Evolutionary conservation across 208 protist genomes (phyloP).

Genomic region (Leptomonas seymouri): DNA sequence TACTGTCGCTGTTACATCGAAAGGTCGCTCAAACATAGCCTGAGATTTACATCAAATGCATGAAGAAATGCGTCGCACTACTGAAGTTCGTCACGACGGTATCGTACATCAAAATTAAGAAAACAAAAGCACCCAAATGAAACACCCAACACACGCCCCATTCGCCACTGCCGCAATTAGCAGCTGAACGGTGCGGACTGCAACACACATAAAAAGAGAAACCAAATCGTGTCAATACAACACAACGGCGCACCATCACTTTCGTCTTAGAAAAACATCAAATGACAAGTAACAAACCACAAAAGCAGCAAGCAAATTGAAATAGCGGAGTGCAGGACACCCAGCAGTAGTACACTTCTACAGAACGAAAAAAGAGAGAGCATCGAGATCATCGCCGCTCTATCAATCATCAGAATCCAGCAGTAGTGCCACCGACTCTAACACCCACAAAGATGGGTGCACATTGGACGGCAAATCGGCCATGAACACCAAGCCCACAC

Average conservation of each 20-base stretch:
- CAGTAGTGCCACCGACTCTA: conserved; percentile 96
- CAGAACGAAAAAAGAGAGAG: conserved; percentile 1
- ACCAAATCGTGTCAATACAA: too few relatives aligned
- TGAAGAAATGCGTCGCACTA: too few relatives aligned
- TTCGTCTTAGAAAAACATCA: not conserved
- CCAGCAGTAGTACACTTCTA: not conserved
- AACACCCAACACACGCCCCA: not conserved
- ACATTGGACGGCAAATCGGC: conserved; percentile 94
- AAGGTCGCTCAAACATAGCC: not conserved
- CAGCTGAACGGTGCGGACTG: too few relatives aligned
- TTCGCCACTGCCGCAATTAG: too few relatives aligned
- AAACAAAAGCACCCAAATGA: not conserved
- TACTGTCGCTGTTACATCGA: not conserved
- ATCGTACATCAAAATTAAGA: too few relatives aligned
- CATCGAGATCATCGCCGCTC: not conserved
- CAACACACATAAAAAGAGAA: too few relatives aligned
- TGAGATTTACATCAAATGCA: too few relatives aligned
- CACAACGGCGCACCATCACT: too few relatives aligned
- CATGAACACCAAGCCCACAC: conserved; percentile 98
- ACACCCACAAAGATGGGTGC: conserved; percentile 96
- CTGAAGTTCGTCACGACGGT: too few relatives aligned
- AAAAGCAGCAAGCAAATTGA: too few relatives aligned
- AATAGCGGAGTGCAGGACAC: too few relatives aligned
- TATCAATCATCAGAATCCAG: conserved; percentile 93
- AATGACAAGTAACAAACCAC: too few relatives aligned